These are phyloP conservation scores for Malassezia yamatoensis DNA, from an alignment of 1,284 basidiomycete species.

Conservation along the genomic window DNA sequence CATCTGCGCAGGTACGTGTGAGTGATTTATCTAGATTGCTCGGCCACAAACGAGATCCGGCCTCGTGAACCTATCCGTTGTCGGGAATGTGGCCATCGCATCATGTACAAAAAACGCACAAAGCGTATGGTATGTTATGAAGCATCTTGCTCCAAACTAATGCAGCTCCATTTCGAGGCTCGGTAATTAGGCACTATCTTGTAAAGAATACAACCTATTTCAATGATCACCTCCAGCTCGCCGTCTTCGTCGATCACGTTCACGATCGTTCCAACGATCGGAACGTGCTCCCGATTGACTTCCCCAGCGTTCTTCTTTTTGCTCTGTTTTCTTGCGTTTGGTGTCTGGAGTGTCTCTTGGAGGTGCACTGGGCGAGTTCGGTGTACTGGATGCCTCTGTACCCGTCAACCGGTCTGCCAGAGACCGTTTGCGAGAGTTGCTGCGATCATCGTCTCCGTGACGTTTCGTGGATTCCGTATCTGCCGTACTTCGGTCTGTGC, in stretches of 20 bases:
- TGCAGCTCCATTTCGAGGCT: conserved; percentile 25
- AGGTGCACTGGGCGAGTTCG: not conserved
- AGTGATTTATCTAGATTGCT: conserved; percentile 62
- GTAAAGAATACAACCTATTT: not conserved
- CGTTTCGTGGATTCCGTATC: not conserved
- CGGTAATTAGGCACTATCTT: conserved; percentile 12
- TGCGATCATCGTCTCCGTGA: conserved; percentile 1
- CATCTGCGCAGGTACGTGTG: conserved; percentile 69
- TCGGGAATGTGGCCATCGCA: conserved; percentile 90
- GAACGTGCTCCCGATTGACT: not conserved
- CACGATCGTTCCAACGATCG: conserved; percentile 9
- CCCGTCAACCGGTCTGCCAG: conserved; percentile 12
- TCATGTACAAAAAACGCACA: conserved; percentile 98
- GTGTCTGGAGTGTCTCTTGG: conserved; percentile 6
- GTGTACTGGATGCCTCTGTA: conserved; percentile 2
- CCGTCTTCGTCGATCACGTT: conserved; percentile 14
- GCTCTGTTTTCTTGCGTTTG: conserved; percentile 11
- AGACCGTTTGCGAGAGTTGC: conserved; percentile 12
- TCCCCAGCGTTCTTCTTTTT: conserved; percentile 5
- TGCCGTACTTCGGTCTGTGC: not conserved
- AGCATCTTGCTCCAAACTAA: not conserved
- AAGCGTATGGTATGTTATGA: conserved; percentile 68
- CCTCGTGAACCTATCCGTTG: conserved; percentile 91
- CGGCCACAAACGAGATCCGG: conserved; percentile 82
- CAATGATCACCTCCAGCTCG: conserved; percentile 15